Percentiles rank a stretch among this genome's conserved stretches.
These are phyloP conservation scores for Candida coleopterorum DNA, from an alignment of 805 yeast genomes.

Conservation along the genomic window DNA sequence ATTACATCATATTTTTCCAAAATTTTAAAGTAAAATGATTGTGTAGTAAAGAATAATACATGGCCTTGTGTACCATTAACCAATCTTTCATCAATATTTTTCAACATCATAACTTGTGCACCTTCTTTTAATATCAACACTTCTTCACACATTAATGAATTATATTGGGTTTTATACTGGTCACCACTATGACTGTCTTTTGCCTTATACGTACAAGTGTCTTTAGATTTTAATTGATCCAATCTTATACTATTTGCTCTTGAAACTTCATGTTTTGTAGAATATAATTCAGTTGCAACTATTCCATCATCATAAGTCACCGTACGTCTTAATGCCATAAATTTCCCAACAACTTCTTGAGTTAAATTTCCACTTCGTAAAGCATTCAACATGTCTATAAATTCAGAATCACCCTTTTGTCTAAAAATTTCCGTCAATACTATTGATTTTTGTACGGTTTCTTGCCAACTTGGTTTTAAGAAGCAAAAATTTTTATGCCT, in stretches of 20 bases:
- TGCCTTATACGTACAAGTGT: conserved; percentile 36
- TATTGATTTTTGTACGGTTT: conserved; percentile 59
- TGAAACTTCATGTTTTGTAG: conserved; percentile 84
- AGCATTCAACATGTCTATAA: conserved; percentile 75
- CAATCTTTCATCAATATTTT: conserved; percentile 67
- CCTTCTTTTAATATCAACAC: conserved; percentile 64
- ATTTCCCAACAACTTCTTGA: conserved; percentile 41
- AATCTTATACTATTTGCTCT: conserved; percentile 52
- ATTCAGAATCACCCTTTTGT: conserved; percentile 73
- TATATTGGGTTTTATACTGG: conserved; percentile 32
- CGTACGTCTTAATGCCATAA: conserved; percentile 52
- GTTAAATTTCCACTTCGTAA: conserved; percentile 69
- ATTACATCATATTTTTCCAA: conserved; percentile 17
- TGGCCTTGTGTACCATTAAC: conserved; percentile 93
- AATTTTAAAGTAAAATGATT: conserved; percentile 19
- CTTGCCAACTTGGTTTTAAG: conserved; percentile 66
- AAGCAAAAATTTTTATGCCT: conserved; percentile 58
- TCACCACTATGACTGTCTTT: conserved; percentile 25
- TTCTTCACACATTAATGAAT: conserved; percentile 69
- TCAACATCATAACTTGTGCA: conserved; percentile 93
- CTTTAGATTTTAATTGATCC: conserved; percentile 41
- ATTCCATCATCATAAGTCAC: conserved; percentile 67
- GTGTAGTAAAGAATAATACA: conserved; percentile 50
- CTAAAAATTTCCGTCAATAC: conserved; percentile 78
- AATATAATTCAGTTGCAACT: conserved; percentile 82